These are phyloP conservation scores for Mimosa pudica DNA, from an alignment of 306 rosid species.

Conservation along the genomic window DNA sequence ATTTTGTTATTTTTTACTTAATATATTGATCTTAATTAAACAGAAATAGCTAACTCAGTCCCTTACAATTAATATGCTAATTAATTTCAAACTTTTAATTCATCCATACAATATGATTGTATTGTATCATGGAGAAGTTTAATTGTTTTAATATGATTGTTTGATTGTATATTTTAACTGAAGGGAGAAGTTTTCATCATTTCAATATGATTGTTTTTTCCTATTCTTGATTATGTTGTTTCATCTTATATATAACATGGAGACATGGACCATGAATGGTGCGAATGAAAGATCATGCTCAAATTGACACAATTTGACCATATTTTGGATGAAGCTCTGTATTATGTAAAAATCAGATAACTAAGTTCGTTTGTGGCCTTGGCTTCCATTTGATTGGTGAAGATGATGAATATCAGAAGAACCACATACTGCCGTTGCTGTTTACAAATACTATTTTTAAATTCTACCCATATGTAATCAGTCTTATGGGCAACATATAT, in stretches of 20 bases:
- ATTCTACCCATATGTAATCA: no score
- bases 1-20: no score
- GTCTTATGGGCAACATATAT: no score
- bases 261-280: neutral
- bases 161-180: neutral
- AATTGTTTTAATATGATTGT: no score
- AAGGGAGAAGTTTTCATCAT: slow-evolving; percentile 8
- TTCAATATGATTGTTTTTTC: neutral
- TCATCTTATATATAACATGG: neutral
- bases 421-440: no score
- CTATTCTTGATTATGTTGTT: neutral
- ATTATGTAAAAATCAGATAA: neutral
- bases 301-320: neutral
- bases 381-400: neutral
- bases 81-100: no score
- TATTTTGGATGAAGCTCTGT: neutral
- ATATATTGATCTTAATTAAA: no score
- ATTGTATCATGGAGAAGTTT: no score
- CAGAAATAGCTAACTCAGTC: no score
- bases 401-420: neutral
- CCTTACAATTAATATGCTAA: no score
- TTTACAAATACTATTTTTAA: no score
- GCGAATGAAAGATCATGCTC: neutral
- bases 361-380: neutral
- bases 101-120: no score